Percentiles rank a stretch among this genome's conserved stretches.
These are phyloP conservation scores for Didymella lethalis DNA, from an alignment of 2,329 filamentous ascomycete species.

Conservation along the genomic window DNA sequence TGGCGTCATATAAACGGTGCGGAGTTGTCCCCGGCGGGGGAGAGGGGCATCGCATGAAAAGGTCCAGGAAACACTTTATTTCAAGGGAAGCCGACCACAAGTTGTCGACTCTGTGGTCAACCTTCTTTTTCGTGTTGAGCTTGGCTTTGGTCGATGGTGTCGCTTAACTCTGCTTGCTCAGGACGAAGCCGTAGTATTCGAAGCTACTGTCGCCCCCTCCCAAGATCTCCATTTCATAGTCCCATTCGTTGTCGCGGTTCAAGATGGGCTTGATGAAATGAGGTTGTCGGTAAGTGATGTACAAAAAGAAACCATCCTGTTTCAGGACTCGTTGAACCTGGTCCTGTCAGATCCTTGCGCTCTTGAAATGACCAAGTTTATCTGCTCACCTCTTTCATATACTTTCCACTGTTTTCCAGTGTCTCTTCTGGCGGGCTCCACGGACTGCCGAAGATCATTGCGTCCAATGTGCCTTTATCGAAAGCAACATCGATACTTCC, in stretches of 20 bases:
- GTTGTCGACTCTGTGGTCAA: constrained; percentile 1
- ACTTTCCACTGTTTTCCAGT: constrained; percentile 57
- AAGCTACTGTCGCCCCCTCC: constrained; percentile 24
- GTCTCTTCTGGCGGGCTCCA: constrained; percentile 63
- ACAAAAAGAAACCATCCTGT: constrained; percentile 59
- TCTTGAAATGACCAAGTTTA: too few species aligned
- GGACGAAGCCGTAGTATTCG: constrained; percentile 20
- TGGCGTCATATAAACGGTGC: constrained; percentile 23
- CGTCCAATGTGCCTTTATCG: constrained; percentile 65
- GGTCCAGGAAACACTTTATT: constrained; percentile 4
- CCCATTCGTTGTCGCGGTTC: constrained; percentile 33
- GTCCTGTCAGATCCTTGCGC: neutral
- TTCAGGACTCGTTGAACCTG: constrained; percentile 60
- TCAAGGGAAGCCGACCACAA: constrained; percentile 6
- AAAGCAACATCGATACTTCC: constrained; percentile 63
- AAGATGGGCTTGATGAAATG: constrained; percentile 44
- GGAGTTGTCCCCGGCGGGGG: constrained; percentile 24
- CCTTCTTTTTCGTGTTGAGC: neutral
- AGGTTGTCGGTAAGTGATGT: constrained; percentile 52
- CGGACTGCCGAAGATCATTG: constrained; percentile 63
- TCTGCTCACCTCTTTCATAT: constrained; percentile 58
- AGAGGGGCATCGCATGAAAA: constrained; percentile 9
- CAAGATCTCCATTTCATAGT: constrained; percentile 32
- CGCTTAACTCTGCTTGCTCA: constrained; percentile 12
- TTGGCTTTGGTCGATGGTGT: neutral